Percentiles rank a stretch among this genome's conserved stretches.
Conservation (phyloP, 495 filamentous ascomycete genomes). For the Penicillium lividum region DNA sequence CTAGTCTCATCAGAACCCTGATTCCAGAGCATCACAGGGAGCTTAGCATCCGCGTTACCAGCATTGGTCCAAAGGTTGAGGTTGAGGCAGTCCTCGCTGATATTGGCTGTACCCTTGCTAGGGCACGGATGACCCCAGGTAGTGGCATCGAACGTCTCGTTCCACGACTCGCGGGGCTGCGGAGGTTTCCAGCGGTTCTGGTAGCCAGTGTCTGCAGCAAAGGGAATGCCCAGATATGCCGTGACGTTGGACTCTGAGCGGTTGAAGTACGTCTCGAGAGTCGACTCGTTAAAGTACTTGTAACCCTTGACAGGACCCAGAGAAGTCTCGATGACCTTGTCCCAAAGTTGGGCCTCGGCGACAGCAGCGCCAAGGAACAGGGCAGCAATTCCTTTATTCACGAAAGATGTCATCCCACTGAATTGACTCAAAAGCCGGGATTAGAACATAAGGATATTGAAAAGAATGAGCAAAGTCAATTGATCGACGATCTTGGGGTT, state of each 20-base stretch:
- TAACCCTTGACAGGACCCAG: conserved; percentile 32
- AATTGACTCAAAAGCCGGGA: not conserved
- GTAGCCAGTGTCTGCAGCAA: conserved; percentile 31
- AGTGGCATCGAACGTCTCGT: conserved; percentile 25
- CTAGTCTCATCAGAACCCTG: conserved; percentile 33
- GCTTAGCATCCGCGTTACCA: conserved; percentile 25
- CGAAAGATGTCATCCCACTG: conserved; percentile 14
- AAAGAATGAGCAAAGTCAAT: not conserved
- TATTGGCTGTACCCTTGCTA: conserved; percentile 9
- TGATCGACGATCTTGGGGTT: not conserved
- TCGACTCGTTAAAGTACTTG: conserved; percentile 33
- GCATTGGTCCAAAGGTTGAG: conserved; percentile 35
- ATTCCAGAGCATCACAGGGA: conserved; percentile 34
- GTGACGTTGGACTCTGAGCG: conserved; percentile 53
- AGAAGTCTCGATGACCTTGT: conserved; percentile 26
- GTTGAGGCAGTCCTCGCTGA: conserved; percentile 34
- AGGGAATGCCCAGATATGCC: conserved; percentile 28
- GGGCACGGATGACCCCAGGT: conserved; percentile 28
- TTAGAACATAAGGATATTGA: not conserved
- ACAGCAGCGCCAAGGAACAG: conserved; percentile 21
- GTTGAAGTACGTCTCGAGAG: conserved; percentile 33
- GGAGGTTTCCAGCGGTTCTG: conserved; percentile 34
- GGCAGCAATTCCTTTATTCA: conserved; percentile 11
- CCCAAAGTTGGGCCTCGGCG: conserved; percentile 24
- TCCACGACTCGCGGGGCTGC: conserved; percentile 29